phyloP scores from a whole-genome alignment of 1,284 basidiomycete species.

The Rhodotorula sp. region DNA sequence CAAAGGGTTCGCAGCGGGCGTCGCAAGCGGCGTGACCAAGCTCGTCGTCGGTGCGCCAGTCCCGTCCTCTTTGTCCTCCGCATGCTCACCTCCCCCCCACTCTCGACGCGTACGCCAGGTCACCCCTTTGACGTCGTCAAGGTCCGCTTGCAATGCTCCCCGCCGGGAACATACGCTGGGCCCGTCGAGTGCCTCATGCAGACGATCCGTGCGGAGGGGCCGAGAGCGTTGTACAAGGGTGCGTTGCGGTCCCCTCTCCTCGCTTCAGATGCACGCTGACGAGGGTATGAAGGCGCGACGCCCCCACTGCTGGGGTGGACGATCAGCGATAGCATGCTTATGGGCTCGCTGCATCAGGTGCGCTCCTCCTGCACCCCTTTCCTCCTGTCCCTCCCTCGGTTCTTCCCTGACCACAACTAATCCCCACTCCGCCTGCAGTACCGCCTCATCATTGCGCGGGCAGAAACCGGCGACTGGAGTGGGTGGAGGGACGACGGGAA shows the following conservation, averaged over 20 bases:
- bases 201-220: slow-evolving; percentile 63
- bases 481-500: slow-evolving; percentile 57
- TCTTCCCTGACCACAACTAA: neutral
- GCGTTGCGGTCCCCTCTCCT: slow-evolving; percentile 29
- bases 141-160: slow-evolving; percentile 66
- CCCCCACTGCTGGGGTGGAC: slow-evolving; percentile 77
- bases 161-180: slow-evolving; percentile 67
- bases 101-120: slow-evolving; percentile 4
- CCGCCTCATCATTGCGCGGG: slow-evolving; percentile 63
- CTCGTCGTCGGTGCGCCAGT: slow-evolving; percentile 48
- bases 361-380: slow-evolving; percentile 38
- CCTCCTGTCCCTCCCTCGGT: neutral
- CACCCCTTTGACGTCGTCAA: slow-evolving; percentile 44
- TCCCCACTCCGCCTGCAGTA: slow-evolving; percentile 60
- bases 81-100: neutral
- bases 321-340: slow-evolving; percentile 69
- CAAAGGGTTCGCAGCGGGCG: slow-evolving; percentile 53
- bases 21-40: slow-evolving; percentile 52
- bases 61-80: no score
- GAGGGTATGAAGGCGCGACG: slow-evolving; percentile 58
- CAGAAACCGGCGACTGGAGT: slow-evolving; percentile 45
- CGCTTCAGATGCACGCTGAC: neutral
- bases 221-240: slow-evolving; percentile 56
- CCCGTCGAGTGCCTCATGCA: slow-evolving; percentile 67
- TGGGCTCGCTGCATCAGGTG: slow-evolving; percentile 62